Base-by-base conservation (phyloP, 179 eudicot species). In the Amaranthus tricolor region DNA sequence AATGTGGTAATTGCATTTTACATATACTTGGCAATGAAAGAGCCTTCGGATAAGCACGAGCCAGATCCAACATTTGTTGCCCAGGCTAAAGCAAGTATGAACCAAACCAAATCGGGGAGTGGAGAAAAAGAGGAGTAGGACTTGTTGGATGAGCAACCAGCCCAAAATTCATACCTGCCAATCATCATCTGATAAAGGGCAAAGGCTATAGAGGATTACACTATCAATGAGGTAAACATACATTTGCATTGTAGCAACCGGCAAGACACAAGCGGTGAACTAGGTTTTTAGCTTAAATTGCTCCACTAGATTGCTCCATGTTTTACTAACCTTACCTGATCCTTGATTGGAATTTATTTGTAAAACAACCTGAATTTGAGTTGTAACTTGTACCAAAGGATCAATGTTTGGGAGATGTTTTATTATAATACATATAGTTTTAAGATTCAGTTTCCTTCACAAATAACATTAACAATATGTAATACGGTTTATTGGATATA, bases 51-150 rank as follows among this genome's bases (percentile, higher is more conserved):
- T 64, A 89, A 92, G 83, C 98, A 90, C 51, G 85, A 87, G 73
- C 98, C 98, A 19, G 96, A 91, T 85, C 88, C 91, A 66, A 72
- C 82, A 53, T 94, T 91, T 74, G 75, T 94, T 14, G 95, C 98
- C 52, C 82, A 80, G 40, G 98, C 98, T 66, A 88, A 84, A 81
- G 96, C 98, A 69, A 94, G 98, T 77, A 57, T 89, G 50, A 86
- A 70, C 58, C 90, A 82, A 80, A 21, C 82, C 5, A 78, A 73
- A 75, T 77, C 86, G 17, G 77, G 20, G 60, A 82, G 75, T 45
- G 78, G 20, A 24, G 75, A 79, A 31, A 92, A 94, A 78, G 78
- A 84, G 40, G 96, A 94, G 75, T 91, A 89, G 87, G 64, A 63
- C 15, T 16, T 9, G 45, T 16, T 9, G 45, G 43, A 57, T 14